phyloP scores from a whole-genome alignment of 176 grass and related monocot species.

The Oryza rufipogon region DNA sequence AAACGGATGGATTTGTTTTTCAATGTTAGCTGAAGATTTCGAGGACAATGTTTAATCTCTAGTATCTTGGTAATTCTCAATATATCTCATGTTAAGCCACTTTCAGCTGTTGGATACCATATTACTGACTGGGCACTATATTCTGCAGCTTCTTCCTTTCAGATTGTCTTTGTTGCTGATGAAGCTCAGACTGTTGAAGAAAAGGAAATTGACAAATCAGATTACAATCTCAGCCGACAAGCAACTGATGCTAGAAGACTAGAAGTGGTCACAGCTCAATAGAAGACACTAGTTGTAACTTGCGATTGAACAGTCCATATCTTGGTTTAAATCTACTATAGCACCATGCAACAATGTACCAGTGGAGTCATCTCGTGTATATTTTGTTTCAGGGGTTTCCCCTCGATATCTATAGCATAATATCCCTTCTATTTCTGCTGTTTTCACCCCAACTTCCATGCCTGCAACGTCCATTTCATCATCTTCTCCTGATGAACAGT shows the following conservation, averaged over 20 bases:
- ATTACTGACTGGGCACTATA: background rate
- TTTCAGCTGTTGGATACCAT: background rate
- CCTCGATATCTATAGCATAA: background rate
- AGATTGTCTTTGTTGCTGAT: background rate
- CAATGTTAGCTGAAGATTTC: conserved; percentile 2
- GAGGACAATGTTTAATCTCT: background rate
- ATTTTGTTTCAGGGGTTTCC: background rate
- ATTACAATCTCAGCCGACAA: conserved; percentile 1
- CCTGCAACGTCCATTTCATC: too few species aligned
- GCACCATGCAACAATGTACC: conserved; percentile 1
- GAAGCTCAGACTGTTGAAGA: background rate
- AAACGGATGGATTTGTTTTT: background rate
- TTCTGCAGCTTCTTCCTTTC: background rate
- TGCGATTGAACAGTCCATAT: conserved; percentile 24
- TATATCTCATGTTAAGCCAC: background rate
- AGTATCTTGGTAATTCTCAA: conserved; percentile 9
- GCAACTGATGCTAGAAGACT: background rate
- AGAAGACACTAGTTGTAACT: background rate
- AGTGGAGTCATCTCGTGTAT: background rate
- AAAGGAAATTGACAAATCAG: background rate
- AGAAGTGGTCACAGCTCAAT: background rate
- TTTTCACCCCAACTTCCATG: too few species aligned
- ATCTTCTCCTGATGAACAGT: background rate
- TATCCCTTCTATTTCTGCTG: background rate
- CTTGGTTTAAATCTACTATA: background rate